These are phyloP conservation scores for Saccharomycopsis lassenensis DNA, from an alignment of 805 yeast genomes.

Conservation along the genomic window DNA sequence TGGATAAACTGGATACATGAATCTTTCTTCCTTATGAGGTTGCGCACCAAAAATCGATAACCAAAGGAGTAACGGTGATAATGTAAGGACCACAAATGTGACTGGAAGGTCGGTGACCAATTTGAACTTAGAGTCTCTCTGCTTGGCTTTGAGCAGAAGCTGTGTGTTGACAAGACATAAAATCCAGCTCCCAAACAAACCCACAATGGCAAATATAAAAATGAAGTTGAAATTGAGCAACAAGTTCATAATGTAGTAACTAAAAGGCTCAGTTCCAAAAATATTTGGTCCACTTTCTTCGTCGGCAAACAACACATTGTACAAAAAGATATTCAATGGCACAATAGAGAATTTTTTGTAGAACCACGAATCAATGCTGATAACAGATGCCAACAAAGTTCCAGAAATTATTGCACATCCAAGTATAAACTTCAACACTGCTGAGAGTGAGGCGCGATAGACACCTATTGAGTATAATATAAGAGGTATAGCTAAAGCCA, in stretches of 20 bases:
- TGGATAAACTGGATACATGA: conserved; percentile 77
- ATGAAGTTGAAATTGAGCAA: conserved; percentile 62
- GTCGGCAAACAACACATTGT: conserved; percentile 63
- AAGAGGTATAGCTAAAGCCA: conserved; percentile 54
- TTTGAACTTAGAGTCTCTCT: too few species aligned
- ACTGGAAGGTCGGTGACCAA: conserved; percentile 15
- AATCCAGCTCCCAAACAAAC: conserved; percentile 22
- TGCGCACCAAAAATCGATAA: conserved; percentile 51
- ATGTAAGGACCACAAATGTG: conserved; percentile 21
- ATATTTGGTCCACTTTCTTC: conserved; percentile 76
- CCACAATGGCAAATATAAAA: conserved; percentile 31
- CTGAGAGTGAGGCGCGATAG: conserved; percentile 21
- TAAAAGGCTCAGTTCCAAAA: conserved; percentile 76
- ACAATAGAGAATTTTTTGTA: conserved; percentile 56
- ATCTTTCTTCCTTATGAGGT: conserved; percentile 91
- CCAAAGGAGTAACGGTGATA: conserved; percentile 58
- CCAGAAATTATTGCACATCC: conserved; percentile 20
- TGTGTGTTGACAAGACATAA: not conserved
- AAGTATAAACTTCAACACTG: conserved; percentile 20
- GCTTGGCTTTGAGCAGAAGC: not conserved
- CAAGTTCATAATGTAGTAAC: conserved; percentile 60
- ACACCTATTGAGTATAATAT: conserved; percentile 28
- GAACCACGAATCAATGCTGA: conserved; percentile 45
- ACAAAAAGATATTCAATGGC: conserved; percentile 71
- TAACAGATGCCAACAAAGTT: conserved; percentile 23